Evolutionary conservation across 345 rosid species (phyloP), one percentile per base, ranked within the genome.

Genomic region (Passiflora organensis): DNA sequence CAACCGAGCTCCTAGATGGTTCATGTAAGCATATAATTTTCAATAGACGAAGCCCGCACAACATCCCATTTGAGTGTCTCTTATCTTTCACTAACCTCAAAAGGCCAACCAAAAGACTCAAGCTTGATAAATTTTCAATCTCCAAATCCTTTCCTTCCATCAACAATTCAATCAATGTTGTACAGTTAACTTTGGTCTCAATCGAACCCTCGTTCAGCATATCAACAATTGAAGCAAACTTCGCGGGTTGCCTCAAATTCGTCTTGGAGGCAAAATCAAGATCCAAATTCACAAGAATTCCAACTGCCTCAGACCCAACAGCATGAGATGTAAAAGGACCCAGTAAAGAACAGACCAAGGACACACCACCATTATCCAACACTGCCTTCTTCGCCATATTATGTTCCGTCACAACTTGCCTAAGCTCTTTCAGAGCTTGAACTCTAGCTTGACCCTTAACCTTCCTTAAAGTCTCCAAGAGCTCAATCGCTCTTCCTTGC

Each of bases 311-410:
- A 0, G 82, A 85, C 24, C 93, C 93, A 38, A 82, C 86, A 2
- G 82, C 93, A 43, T 85, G 84, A 6, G 84, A 72, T 0, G 93
- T 85, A 51, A 85, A 85, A 10, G 88, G 93, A 25, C 82, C 87
- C 38, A 85, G 43, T 22, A 85, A 65, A 5, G 81, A 74, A 11
- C 78, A 73, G 39, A 82, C 53, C n/a, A 73, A 41, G 15, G 74
- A 67, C 63, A 74, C 67, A 1, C 93, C 93, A 25, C 86, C 82
- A 44, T 72, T 76, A 51, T 78, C 82, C 42, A 85, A 63, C 63
- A 78, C 75, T 1, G 74, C 62, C 71, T 78, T 82, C 69, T 64
- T 78, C 1, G 88, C 82, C 23, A 72, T 72, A 15, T 59, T 63
- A 66, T 85, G 82, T 43, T 69, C 69, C 22, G 71, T 41, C 34